These are phyloP conservation scores for Phytopythium vexans DNA, from an alignment of 352 stramenopile species.

Conservation along the genomic window DNA sequence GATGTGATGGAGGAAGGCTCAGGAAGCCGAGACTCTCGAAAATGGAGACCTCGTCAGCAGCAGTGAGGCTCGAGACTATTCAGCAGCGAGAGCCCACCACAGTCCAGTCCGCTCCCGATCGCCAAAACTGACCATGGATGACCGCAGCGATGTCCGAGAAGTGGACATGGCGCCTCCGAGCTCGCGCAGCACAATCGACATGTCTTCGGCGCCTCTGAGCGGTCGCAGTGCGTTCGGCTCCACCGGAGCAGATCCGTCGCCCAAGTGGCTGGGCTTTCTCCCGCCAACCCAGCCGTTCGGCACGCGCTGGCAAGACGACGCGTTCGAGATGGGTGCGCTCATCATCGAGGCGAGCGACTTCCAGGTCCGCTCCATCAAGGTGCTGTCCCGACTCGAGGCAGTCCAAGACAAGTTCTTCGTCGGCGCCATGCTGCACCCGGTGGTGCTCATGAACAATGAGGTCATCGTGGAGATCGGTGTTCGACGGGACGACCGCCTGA, in stretches of 20 bases:
- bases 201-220: no score
- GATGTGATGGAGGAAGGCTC: no score
- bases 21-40: no score
- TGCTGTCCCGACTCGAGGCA: not conserved
- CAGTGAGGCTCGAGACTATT: no score
- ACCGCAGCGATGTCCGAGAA: no score
- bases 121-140: no score
- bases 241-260: not conserved
- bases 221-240: not conserved
- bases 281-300: not conserved
- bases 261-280: conserved; percentile 2
- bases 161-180: no score
- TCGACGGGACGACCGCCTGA: not conserved
- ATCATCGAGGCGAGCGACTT: conserved; percentile 1
- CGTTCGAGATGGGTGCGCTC: conserved; percentile 3
- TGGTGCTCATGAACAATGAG: not conserved
- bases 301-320: conserved; percentile 4
- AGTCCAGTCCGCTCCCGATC: no score
- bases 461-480: conserved; percentile 1
- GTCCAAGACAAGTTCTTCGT: not conserved
- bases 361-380: not conserved
- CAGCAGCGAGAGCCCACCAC: no score
- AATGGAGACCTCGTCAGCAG: no score
- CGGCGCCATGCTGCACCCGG: not conserved
- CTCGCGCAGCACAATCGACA: no score